Conservation (phyloP, 2,329 filamentous ascomycete species). For the Trichoderma sp. region DNA sequence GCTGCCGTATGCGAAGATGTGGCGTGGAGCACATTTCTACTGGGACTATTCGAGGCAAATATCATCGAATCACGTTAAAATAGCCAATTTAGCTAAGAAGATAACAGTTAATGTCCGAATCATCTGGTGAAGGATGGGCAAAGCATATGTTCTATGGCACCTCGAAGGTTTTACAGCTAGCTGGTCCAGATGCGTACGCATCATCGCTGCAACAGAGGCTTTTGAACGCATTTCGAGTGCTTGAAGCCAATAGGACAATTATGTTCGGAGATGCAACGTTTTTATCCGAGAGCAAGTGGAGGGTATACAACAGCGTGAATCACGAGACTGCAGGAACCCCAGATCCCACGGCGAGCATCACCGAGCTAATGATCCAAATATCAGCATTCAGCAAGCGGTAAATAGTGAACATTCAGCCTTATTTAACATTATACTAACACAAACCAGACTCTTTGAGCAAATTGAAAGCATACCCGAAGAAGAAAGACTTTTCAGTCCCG, state of each 20-base stretch:
- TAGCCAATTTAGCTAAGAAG: neutral
- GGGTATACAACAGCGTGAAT: too few relatives aligned
- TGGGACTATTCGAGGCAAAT: slow-evolving; percentile 30
- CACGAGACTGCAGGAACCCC: too few relatives aligned
- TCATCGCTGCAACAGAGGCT: slow-evolving; percentile 20
- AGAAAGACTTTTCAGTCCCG: neutral
- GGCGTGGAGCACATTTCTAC: slow-evolving; percentile 29
- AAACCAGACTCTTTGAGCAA: slow-evolving; percentile 23
- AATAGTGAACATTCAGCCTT: neutral
- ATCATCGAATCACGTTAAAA: fast-evolving
- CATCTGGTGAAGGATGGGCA: slow-evolving; percentile 27
- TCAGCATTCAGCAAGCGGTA: slow-evolving; percentile 26
- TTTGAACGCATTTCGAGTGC: slow-evolving; percentile 23
- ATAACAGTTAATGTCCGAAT: slow-evolving; percentile 27
- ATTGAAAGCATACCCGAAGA: slow-evolving; percentile 20
- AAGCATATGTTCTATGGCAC: slow-evolving; percentile 31
- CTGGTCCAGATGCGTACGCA: neutral
- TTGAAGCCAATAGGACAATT: slow-evolving; percentile 28
- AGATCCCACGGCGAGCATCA: neutral
- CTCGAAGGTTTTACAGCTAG: slow-evolving; percentile 24
- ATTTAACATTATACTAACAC: neutral
- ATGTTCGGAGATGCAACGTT: slow-evolving; percentile 27
- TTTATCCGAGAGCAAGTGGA: slow-evolving; percentile 20
- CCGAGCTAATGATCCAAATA: slow-evolving; percentile 20
- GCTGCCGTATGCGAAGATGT: slow-evolving; percentile 12